Evolutionary conservation across 768 basidiomycete species (phyloP).

Genomic region (Kwoniella bestiolae): DNA sequence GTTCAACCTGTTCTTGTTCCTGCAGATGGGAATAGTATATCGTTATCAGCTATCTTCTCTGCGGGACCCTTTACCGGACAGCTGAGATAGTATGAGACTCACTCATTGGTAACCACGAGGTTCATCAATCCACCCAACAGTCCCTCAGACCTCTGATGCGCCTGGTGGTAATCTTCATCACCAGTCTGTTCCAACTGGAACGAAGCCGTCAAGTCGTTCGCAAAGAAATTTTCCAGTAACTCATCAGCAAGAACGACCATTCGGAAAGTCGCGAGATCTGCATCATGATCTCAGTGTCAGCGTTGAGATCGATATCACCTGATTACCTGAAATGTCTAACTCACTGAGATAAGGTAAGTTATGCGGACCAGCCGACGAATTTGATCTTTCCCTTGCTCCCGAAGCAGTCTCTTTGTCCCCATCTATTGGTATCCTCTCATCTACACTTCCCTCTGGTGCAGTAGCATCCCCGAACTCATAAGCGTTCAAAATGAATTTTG

Average conservation of each 20-base stretch:
- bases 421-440: constrained; percentile 36
- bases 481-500: constrained; percentile 95
- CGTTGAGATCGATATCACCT: background rate
- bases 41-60: background rate
- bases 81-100: constrained; percentile 2
- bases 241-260: constrained; percentile 99
- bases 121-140: constrained; percentile 79
- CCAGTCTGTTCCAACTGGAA: constrained; percentile 74
- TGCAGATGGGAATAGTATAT: constrained; percentile 13
- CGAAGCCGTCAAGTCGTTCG: constrained; percentile 83
- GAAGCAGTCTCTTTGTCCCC: constrained; percentile 51
- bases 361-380: constrained; percentile 59
- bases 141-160: constrained; percentile 57
- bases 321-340: too few relatives aligned
- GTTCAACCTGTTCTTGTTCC: constrained; percentile 90
- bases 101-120: constrained; percentile 80
- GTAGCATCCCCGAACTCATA: constrained; percentile 94
- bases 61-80: too few relatives aligned
- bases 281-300: constrained; percentile 5
- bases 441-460: constrained; percentile 47
- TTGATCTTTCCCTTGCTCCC: constrained; percentile 60
- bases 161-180: constrained; percentile 59
- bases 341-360: constrained; percentile 93
- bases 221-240: constrained; percentile 94
- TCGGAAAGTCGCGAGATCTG: constrained; percentile 72